Evolutionary conservation across 352 stramenopile genomes (phyloP).

Genomic region (Phytophthora kernoviae): DNA sequence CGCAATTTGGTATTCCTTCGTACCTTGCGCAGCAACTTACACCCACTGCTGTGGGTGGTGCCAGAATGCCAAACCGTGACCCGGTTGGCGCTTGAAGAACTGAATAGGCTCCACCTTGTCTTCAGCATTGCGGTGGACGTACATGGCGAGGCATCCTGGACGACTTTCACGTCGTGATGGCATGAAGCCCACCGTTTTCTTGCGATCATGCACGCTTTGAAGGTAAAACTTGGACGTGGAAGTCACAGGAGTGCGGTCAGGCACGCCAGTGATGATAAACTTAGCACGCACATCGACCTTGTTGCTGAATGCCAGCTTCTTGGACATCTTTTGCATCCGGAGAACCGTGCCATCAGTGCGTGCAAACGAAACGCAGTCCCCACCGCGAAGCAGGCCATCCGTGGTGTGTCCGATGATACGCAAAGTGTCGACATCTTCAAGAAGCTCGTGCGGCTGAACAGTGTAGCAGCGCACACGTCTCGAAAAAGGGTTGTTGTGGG

Average conservation of each 20-base stretch:
- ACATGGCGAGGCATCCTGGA: constrained; percentile 60
- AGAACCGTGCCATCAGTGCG: constrained; percentile 61
- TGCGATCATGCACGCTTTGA: constrained; percentile 70
- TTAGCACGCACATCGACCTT: constrained; percentile 70
- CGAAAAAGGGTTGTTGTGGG: constrained; percentile 54
- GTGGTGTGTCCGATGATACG: constrained; percentile 68
- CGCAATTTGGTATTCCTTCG: constrained; percentile 17
- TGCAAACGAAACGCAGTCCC: constrained; percentile 65
- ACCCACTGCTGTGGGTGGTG: constrained; percentile 30
- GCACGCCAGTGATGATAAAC: constrained; percentile 70
- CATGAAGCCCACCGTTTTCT: constrained; percentile 68
- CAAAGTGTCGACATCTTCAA: constrained; percentile 51
- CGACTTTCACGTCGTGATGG: constrained; percentile 39
- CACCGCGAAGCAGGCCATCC: constrained; percentile 55
- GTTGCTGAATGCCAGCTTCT: constrained; percentile 68
- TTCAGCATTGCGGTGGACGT: constrained; percentile 51
- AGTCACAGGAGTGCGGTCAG: constrained; percentile 60
- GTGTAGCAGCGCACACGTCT: constrained; percentile 52
- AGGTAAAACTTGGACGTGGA: constrained; percentile 76
- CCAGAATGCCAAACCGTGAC: constrained; percentile 15
- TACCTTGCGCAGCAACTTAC: constrained; percentile 10
- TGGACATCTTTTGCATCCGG: constrained; percentile 64
- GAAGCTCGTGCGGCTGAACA: constrained; percentile 31
- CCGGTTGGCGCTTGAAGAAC: constrained; percentile 57
- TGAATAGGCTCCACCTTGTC: constrained; percentile 69